Percentiles rank a stretch among this genome's conserved stretches.
These are phyloP conservation scores for Fistulifera solaris DNA, from an alignment of 108 stramenopile species.

Conservation along the genomic window DNA sequence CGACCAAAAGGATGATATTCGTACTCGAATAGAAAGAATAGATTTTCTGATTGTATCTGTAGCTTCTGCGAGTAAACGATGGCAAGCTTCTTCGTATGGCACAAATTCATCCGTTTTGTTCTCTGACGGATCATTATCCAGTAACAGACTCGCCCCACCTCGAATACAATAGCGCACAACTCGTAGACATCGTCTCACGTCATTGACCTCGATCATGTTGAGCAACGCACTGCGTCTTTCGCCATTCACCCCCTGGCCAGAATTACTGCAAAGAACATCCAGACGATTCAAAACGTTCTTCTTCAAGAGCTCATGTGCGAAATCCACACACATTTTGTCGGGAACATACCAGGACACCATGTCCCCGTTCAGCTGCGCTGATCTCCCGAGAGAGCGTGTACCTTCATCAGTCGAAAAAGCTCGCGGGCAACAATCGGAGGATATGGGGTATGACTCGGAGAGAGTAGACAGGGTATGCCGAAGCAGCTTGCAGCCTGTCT, in stretches of 20 bases:
- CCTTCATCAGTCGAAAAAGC: conserved; percentile 12
- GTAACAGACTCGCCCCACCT: conserved; percentile 53
- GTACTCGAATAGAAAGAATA: conserved; percentile 34
- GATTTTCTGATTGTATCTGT: conserved; percentile 21
- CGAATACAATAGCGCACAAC: conserved; percentile 66
- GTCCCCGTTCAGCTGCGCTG: conserved; percentile 42
- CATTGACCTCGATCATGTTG: conserved; percentile 17
- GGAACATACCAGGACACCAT: conserved; percentile 67
- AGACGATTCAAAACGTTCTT: conserved; percentile 21
- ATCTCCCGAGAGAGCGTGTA: conserved; percentile 19
- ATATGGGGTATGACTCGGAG: conserved; percentile 62
- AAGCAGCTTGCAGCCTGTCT: conserved; percentile 82
- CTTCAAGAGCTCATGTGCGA: conserved; percentile 39
- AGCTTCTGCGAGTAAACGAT: conserved; percentile 28
- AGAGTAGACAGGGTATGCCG: conserved; percentile 73
- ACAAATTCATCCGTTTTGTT: conserved; percentile 13
- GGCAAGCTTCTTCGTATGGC: conserved; percentile 61
- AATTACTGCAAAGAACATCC: conserved; percentile 6
- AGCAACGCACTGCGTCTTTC: conserved; percentile 8
- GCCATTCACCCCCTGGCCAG: conserved; percentile 3
- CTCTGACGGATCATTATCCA: conserved; percentile 37
- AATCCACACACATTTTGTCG: conserved; percentile 54
- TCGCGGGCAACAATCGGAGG: conserved; percentile 23
- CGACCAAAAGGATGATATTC: conserved; percentile 37
- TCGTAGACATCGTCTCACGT: conserved; percentile 43